Conservation (phyloP, 2,329 filamentous ascomycete genomes). For the Trichoderma sp. region DNA sequence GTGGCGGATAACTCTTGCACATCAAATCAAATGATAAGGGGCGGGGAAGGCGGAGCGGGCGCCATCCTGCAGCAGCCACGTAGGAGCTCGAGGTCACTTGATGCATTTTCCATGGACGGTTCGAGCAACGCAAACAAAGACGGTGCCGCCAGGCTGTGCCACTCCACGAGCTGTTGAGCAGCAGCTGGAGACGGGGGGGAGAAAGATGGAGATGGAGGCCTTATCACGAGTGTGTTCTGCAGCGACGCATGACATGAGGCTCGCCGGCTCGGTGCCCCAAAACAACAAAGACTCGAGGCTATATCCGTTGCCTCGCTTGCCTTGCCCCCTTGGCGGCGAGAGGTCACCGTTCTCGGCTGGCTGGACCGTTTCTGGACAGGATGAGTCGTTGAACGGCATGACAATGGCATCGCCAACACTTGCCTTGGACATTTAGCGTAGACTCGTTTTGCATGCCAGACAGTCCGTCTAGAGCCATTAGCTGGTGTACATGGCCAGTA, state of each 20-base stretch:
- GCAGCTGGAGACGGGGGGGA: background rate
- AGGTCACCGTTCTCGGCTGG: background rate
- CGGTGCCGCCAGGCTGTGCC: background rate
- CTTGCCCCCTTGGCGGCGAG: background rate
- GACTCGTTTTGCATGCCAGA: background rate
- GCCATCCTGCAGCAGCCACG: conserved; percentile 22
- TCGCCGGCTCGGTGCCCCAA: background rate
- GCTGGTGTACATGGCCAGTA: background rate
- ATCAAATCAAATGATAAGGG: conserved; percentile 6
- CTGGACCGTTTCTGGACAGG: background rate
- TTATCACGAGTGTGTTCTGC: background rate
- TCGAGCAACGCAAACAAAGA: conserved; percentile 8
- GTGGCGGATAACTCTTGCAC: background rate
- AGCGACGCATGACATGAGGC: background rate
- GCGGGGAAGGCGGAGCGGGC: conserved; percentile 17
- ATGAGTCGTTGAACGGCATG: background rate
- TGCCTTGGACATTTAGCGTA: background rate
- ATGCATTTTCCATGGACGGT: background rate
- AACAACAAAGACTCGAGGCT: background rate
- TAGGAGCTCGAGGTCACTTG: conserved; percentile 22
- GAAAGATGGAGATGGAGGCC: background rate
- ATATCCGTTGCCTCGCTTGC: background rate
- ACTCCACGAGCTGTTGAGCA: background rate
- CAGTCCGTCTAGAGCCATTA: background rate
- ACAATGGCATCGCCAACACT: background rate